A percentile compares a stretch with the other conserved stretches of the same genome.
Conservation (phyloP, 768 basidiomycete genomes). For the Terana coerulea region DNA sequence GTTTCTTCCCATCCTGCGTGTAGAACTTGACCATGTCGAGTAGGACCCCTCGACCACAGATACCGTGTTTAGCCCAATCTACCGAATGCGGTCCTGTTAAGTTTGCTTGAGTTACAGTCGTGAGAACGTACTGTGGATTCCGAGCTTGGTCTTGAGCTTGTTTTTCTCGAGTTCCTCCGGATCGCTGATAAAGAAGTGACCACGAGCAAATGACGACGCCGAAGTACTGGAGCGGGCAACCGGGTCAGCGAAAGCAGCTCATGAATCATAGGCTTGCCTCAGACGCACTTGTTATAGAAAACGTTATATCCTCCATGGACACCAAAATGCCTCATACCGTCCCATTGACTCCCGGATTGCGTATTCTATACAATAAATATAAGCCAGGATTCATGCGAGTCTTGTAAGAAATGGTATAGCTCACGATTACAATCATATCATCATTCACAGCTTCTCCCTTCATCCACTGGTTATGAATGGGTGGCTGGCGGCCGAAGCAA, state of each 20-base stretch:
- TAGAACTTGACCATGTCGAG: slow-evolving; percentile 59
- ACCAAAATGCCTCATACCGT: slow-evolving; percentile 59
- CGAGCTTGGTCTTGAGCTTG: slow-evolving; percentile 41
- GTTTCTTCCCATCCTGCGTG: slow-evolving; percentile 30
- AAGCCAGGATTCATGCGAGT: neutral
- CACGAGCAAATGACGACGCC: slow-evolving; percentile 37
- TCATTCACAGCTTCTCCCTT: slow-evolving; percentile 20
- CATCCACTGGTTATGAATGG: slow-evolving; percentile 43
- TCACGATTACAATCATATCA: slow-evolving; percentile 22
- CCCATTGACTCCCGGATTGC: slow-evolving; percentile 71
- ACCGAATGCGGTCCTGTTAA: too few relatives aligned
- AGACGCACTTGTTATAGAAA: slow-evolving; percentile 60
- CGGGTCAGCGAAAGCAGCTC: neutral
- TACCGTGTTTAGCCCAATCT: slow-evolving; percentile 73
- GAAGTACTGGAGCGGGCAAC: slow-evolving; percentile 34
- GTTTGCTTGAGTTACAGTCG: neutral
- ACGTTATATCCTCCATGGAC: slow-evolving; percentile 43
- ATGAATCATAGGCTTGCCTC: too few relatives aligned
- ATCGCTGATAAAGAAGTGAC: slow-evolving; percentile 44
- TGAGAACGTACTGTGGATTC: slow-evolving; percentile 56
- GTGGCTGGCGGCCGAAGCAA: slow-evolving; percentile 49
- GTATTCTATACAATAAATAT: slow-evolving; percentile 47
- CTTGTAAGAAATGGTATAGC: neutral
- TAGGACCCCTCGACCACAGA: slow-evolving; percentile 64
- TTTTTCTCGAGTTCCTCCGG: slow-evolving; percentile 45